A percentile compares a stretch with the other conserved stretches of the same genome.
Conservation (phyloP, 176 grass and related monocot genomes). For the Poa pratensis region DNA sequence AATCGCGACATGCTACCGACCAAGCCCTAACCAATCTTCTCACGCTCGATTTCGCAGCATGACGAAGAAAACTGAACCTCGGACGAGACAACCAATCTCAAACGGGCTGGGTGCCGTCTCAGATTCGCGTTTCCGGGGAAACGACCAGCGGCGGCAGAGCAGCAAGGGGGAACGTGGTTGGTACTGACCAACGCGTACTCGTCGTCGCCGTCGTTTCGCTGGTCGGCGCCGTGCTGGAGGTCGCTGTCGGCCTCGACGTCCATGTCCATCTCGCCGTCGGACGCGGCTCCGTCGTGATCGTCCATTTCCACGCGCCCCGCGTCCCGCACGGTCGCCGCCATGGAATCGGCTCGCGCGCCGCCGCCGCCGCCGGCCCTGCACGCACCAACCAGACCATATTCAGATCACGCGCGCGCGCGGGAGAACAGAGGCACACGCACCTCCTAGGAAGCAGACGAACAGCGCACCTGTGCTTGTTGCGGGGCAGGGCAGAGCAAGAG, state of each 20-base stretch:
- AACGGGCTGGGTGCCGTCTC: too few species aligned
- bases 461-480: neutral
- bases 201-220: constrained; percentile 37
- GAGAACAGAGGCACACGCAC: neutral
- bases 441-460: neutral
- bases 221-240: constrained; percentile 23
- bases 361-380: constrained; percentile 10
- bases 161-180: neutral
- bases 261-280: constrained; percentile 57
- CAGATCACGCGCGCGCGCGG: constrained; percentile 26
- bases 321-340: constrained; percentile 45
- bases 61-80: neutral
- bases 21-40: neutral
- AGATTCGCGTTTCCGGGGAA: constrained; percentile 25
- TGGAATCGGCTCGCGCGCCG: neutral
- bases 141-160: neutral
- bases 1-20: neutral
- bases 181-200: constrained; percentile 59
- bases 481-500: neutral
- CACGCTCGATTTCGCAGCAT: neutral
- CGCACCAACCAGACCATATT: constrained; percentile 3
- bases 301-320: neutral
- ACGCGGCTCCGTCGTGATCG: constrained; percentile 22
- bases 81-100: neutral
- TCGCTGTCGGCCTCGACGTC: constrained; percentile 43